Percentiles rank a stretch among this genome's conserved stretches.
Conservation (phyloP, 192 early-diverging fungal genomes). For the Jimgerdemannia lactiflua region DNA sequence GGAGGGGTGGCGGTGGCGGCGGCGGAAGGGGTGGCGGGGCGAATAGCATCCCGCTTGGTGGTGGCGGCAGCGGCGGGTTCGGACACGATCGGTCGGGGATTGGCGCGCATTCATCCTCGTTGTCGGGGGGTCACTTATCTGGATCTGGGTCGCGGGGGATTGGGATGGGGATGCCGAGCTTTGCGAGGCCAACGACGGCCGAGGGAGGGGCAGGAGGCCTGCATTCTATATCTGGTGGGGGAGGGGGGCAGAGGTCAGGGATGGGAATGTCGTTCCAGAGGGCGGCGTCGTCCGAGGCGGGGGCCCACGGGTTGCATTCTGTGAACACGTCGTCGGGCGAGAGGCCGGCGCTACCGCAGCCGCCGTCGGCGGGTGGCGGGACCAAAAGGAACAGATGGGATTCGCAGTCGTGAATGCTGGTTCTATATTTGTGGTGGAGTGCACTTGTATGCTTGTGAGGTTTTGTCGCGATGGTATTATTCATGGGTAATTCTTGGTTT, state of each 20-base stretch:
- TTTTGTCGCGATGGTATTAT: no score
- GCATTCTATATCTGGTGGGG: background rate
- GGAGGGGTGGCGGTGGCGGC: constrained; percentile 26
- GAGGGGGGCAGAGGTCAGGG: background rate
- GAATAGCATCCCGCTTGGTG: background rate
- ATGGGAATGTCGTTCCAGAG: background rate
- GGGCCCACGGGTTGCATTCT: background rate
- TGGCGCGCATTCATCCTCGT: background rate
- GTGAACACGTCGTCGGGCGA: background rate
- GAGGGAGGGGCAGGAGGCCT: background rate
- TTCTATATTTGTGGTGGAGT: no score
- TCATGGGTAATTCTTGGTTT: no score
- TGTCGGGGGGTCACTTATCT: background rate
- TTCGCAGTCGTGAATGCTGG: background rate
- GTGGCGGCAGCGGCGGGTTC: background rate
- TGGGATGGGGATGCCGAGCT: background rate
- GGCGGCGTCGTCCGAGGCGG: background rate
- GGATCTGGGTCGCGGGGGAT: background rate
- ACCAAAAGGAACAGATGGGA: background rate
- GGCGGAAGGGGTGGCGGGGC: constrained; percentile 16
- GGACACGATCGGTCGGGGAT: background rate
- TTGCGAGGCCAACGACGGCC: background rate
- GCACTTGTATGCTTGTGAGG: no score
- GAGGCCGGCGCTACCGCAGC: no score
- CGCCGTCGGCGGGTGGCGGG: no score